Percentiles rank a stretch among this genome's conserved stretches.
Conservation (phyloP, 768 basidiomycete genomes). For the Pulveroboletus sp. region DNA sequence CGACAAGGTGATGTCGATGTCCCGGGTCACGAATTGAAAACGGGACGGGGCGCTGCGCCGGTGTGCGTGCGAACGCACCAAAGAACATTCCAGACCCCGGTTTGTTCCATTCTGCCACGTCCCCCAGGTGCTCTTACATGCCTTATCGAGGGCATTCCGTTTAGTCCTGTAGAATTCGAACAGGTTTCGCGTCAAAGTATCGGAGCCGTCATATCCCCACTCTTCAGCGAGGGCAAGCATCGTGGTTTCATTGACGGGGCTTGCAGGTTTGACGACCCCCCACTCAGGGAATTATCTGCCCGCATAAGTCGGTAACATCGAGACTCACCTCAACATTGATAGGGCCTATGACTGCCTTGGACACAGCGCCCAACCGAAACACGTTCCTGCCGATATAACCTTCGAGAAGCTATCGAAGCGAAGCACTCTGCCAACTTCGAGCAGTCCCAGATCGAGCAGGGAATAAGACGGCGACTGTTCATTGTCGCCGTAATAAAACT, state of each 20-base stretch:
- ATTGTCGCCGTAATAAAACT: too few species aligned
- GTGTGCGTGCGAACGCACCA: constrained; percentile 44
- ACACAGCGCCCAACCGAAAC: constrained; percentile 73
- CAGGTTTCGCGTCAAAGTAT: constrained; percentile 56
- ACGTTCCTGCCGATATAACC: constrained; percentile 64
- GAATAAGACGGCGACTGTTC: constrained; percentile 64
- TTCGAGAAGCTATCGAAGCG: constrained; percentile 86
- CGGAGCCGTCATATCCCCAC: constrained; percentile 74
- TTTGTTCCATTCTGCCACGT: constrained; percentile 61
- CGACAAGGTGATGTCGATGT: not conserved
- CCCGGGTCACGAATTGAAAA: constrained; percentile 6
- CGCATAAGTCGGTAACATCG: not conserved
- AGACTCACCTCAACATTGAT: constrained; percentile 60
- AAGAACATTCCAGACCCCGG: constrained; percentile 81
- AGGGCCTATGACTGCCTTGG: constrained; percentile 53
- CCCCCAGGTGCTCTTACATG: constrained; percentile 62
- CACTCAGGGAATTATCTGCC: not conserved
- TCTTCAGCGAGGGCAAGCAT: constrained; percentile 45
- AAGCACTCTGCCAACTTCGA: constrained; percentile 66
- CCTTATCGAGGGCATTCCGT: constrained; percentile 66
- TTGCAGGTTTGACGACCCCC: constrained; percentile 54
- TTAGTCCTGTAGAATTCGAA: constrained; percentile 61
- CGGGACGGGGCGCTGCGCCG: not conserved
- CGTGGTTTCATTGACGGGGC: constrained; percentile 53
- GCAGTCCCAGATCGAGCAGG: constrained; percentile 59